Percentiles rank a stretch among this genome's conserved stretches.
Conservation (phyloP, 352 stramenopile genomes). For the Aphanomyces cochlioides region DNA sequence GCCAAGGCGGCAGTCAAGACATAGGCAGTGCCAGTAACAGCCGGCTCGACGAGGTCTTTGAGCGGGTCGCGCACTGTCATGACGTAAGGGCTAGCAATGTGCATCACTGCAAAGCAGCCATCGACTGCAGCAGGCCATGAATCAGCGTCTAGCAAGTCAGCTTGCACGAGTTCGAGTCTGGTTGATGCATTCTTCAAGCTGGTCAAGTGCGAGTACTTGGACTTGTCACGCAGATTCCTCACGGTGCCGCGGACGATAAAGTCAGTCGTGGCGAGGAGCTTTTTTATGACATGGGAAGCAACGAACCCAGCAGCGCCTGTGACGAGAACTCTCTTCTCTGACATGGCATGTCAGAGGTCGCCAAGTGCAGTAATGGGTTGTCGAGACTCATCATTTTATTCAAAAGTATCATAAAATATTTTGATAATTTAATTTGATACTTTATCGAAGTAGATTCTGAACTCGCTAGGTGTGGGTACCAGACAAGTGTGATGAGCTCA, state of each 20-base stretch:
- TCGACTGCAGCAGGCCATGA: background rate
- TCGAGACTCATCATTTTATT: no score
- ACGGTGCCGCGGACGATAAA: background rate
- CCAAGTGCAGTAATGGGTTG: no score
- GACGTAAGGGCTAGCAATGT: conserved; percentile 33
- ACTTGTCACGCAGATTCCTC: background rate
- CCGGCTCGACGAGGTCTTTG: conserved; percentile 31
- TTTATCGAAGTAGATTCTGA: no score
- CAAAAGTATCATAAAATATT: no score
- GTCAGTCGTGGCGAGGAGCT: background rate
- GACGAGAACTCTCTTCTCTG: background rate
- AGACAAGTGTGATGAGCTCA: no score
- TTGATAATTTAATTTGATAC: no score
- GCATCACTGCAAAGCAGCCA: conserved; percentile 32
- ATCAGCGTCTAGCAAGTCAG: background rate
- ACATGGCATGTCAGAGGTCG: background rate
- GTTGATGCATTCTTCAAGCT: background rate
- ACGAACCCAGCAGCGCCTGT: background rate
- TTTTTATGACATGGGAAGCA: background rate
- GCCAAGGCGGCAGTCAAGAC: conserved; percentile 1
- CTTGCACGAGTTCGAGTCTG: background rate
- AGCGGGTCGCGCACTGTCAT: conserved; percentile 2
- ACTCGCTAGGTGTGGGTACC: no score
- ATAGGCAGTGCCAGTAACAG: conserved; percentile 29
- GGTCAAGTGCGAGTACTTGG: background rate